A percentile compares a stretch with the other conserved stretches of the same genome.
Conservation (phyloP, 139 green algal species). For the Coccomyxa sp. region DNA sequence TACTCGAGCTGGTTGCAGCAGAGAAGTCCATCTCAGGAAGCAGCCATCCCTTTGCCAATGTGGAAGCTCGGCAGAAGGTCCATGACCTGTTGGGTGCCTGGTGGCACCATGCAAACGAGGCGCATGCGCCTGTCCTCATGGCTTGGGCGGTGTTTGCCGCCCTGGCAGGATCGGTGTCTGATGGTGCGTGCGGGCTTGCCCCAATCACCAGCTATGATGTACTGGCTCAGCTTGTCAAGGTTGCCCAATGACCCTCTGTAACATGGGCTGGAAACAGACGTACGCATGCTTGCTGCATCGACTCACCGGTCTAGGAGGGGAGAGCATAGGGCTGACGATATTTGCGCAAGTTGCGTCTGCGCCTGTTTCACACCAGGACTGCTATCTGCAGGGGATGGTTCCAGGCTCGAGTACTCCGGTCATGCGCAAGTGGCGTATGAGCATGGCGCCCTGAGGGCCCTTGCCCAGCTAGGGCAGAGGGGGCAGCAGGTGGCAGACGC, state of each 20-base stretch:
- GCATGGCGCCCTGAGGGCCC: not conserved
- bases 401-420: not conserved
- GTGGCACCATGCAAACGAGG: conserved; percentile 3
- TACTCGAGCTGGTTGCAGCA: conserved; percentile 12
- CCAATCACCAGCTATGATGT: not conserved
- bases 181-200: not conserved
- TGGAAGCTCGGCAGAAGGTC: conserved; percentile 1
- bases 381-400: too few relatives aligned
- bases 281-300: not conserved
- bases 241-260: not conserved
- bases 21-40: not conserved
- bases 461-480: too few relatives aligned
- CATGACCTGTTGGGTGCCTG: conserved; percentile 20
- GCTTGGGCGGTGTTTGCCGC: conserved; percentile 29
- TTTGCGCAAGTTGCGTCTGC: not conserved
- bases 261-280: not conserved
- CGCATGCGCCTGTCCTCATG: conserved; percentile 27
- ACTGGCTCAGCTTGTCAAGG: not conserved
- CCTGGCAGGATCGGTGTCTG: not conserved
- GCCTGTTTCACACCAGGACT: too few relatives aligned
- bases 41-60: conserved; percentile 19
- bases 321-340: not conserved
- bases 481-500: conserved; percentile 5
- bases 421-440: not conserved
- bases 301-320: not conserved